phyloP scores from a whole-genome alignment of 305 asterid species.

The Rubia peregrina region DNA sequence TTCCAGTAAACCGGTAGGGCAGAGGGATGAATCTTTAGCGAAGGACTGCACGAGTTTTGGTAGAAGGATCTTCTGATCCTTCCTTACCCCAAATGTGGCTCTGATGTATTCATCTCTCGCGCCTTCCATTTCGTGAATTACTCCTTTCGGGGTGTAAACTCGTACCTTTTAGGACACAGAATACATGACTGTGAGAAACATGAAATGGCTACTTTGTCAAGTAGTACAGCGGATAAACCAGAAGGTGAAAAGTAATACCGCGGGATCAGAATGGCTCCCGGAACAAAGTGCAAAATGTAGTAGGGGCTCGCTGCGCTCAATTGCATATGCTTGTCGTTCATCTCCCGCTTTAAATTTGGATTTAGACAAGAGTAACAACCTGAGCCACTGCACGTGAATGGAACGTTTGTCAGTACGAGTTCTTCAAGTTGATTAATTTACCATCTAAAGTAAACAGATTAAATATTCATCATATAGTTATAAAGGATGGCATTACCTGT shows the following conservation, averaged over 20 bases:
- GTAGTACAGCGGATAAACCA: not conserved
- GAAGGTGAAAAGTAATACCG: slow-evolving; percentile 38
- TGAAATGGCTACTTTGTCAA: not conserved
- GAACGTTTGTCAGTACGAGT: slow-evolving; percentile 27
- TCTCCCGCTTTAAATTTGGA: slow-evolving; percentile 72
- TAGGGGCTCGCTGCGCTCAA: slow-evolving; percentile 79
- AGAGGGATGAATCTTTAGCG: slow-evolving; percentile 67
- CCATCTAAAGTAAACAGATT: not conserved
- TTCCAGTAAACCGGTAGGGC: slow-evolving; percentile 51
- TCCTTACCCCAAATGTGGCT: slow-evolving; percentile 78
- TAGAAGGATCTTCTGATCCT: slow-evolving; percentile 62
- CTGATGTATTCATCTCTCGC: slow-evolving; percentile 91
- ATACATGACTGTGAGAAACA: not conserved
- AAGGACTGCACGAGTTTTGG: slow-evolving; percentile 69
- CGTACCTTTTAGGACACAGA: slow-evolving; percentile 52
- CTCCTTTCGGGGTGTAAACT: slow-evolving; percentile 61
- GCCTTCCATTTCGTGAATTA: slow-evolving; percentile 71
- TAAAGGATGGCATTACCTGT: slow-evolving; percentile 43
- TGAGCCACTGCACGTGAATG: slow-evolving; percentile 66
- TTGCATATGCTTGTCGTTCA: slow-evolving; percentile 61
- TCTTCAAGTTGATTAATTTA: not conserved
- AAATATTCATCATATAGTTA: not conserved
- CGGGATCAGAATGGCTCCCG: slow-evolving; percentile 96
- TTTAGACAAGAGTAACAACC: slow-evolving; percentile 67
- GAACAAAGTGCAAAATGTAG: slow-evolving; percentile 85